Percentiles rank a stretch among this genome's conserved stretches.
Conservation (phyloP, 371 early-diverging fungal genomes). For the Conidiobolus coronatus region DNA sequence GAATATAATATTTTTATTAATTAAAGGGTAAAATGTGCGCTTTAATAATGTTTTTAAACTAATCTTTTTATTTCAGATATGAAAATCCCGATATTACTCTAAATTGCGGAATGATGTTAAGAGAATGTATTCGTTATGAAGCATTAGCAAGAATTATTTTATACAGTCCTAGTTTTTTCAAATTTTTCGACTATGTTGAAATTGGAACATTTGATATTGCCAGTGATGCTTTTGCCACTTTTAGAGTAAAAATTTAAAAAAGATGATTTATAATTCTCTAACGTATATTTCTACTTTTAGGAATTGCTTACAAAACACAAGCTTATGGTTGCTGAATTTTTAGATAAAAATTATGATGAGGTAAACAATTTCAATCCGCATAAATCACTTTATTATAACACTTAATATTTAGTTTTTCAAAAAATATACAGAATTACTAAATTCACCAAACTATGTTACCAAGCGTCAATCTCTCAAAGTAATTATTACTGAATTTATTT, state of each 20-base stretch:
- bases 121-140: constrained; percentile 91
- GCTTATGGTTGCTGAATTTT: constrained; percentile 64
- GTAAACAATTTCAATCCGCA: constrained; percentile 19
- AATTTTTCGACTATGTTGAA: constrained; percentile 86
- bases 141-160: constrained; percentile 63
- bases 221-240: constrained; percentile 92
- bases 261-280: not conserved
- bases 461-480: constrained; percentile 93
- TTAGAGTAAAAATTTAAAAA: constrained; percentile 31
- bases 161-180: constrained; percentile 64
- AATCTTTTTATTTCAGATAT: constrained; percentile 26
- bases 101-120: constrained; percentile 88
- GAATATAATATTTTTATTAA: constrained; percentile 52
- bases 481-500: constrained; percentile 5
- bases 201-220: constrained; percentile 92
- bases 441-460: constrained; percentile 88
- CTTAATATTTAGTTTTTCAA: constrained; percentile 47
- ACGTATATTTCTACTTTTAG: constrained; percentile 9
- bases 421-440: constrained; percentile 59
- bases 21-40: constrained; percentile 70
- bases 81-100: constrained; percentile 86
- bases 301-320: constrained; percentile 91
- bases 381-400: not conserved
- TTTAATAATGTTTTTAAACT: constrained; percentile 1
- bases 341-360: constrained; percentile 70